phyloP scores from a whole-genome alignment of 257 asterid genomes.

The Fraxinus pennsylvanica region DNA sequence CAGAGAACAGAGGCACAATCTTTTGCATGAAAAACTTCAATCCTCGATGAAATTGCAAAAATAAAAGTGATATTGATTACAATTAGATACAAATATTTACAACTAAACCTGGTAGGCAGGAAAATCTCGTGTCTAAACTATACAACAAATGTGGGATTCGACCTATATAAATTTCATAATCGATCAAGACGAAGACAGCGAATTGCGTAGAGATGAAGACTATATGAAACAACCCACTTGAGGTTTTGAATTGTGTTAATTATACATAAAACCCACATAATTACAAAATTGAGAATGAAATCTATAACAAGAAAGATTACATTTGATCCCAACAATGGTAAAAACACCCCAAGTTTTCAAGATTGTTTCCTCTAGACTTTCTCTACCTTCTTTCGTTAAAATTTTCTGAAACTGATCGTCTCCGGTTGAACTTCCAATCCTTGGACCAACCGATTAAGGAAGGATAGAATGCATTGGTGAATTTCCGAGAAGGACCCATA shows the following conservation, averaged over 20 bases:
- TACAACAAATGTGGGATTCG: conserved; percentile 21
- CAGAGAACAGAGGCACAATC: neutral
- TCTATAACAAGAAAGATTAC: neutral
- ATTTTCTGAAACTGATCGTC: conserved; percentile 44
- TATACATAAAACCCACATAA: conserved; percentile 26
- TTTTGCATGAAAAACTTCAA: neutral
- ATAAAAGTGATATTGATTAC: neutral
- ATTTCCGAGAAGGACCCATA: conserved; percentile 49
- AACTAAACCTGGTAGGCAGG: neutral
- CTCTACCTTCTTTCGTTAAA: conserved; percentile 37
- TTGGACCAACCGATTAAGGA: conserved; percentile 58
- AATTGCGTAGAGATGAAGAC: neutral
- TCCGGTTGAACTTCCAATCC: conserved; percentile 61
- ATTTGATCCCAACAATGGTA: conserved; percentile 19
- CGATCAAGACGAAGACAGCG: neutral
- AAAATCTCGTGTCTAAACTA: conserved; percentile 21
- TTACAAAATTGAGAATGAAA: conserved; percentile 13
- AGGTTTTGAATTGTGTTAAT: conserved; percentile 6
- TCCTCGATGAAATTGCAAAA: neutral
- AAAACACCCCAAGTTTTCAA: conserved; percentile 17
- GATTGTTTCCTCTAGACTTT: conserved; percentile 11
- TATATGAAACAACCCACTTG: conserved; percentile 7
- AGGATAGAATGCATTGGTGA: conserved; percentile 57
- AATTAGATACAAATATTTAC: neutral
- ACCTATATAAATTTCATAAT: neutral